Evolutionary conservation across 163 green algal species (phyloP).

Genomic region (Coccomyxa subellipsoidea): DNA sequence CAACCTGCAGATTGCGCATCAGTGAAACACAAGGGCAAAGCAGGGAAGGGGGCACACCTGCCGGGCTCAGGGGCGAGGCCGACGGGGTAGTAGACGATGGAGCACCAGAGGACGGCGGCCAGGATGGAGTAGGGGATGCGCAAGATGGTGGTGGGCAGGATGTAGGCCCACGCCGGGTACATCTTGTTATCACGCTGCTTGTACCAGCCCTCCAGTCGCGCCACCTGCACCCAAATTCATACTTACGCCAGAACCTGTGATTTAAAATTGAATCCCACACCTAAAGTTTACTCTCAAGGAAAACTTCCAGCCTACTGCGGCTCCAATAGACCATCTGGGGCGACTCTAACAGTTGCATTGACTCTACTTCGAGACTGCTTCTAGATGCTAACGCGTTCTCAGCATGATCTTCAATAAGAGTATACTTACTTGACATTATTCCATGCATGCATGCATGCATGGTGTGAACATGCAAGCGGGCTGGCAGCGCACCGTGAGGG

Average conservation of each 20-base stretch:
- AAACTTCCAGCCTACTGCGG: too few relatives aligned
- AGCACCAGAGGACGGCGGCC: constrained; percentile 40
- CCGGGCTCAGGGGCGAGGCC: constrained; percentile 19
- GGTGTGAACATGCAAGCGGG: too few relatives aligned
- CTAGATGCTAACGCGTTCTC: too few relatives aligned
- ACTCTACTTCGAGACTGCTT: too few relatives aligned
- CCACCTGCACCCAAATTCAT: constrained; percentile 29
- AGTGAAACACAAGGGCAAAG: background rate
- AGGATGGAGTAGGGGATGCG: constrained; percentile 48
- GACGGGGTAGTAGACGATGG: constrained; percentile 45
- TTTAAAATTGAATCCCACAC: too few relatives aligned
- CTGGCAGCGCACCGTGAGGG: constrained; percentile 10
- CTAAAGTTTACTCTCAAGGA: too few relatives aligned
- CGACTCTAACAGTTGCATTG: too few relatives aligned
- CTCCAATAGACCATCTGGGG: too few relatives aligned
- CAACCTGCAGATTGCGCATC: background rate
- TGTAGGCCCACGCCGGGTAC: constrained; percentile 42
- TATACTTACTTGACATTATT: too few relatives aligned
- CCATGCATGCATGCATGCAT: too few relatives aligned
- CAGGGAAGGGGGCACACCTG: constrained; percentile 6
- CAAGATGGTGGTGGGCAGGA: constrained; percentile 47
- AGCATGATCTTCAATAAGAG: too few relatives aligned
- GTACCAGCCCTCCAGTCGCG: constrained; percentile 56
- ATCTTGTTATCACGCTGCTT: constrained; percentile 44
- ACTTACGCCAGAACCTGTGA: too few relatives aligned